A percentile compares a stretch with the other conserved stretches of the same genome.
phyloP scores from a whole-genome alignment of 106 monocot species.

The Cymbidium sinense region DNA sequence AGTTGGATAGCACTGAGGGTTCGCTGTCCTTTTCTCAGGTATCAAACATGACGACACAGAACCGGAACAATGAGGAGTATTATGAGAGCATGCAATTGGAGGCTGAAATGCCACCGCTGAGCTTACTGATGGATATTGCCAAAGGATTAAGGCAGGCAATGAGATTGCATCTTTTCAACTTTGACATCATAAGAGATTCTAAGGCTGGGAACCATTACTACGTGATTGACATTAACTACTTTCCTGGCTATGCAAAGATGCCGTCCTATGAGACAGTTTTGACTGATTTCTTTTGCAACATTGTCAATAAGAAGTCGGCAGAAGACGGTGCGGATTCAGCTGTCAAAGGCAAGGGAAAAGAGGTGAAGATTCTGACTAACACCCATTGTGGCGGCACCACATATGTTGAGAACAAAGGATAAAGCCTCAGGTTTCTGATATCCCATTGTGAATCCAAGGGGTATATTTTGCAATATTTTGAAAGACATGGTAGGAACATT shows the following conservation, averaged over 20 bases:
- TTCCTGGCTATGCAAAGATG: constrained; percentile 73
- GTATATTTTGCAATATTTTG: constrained; percentile 6
- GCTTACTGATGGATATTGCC: constrained; percentile 41
- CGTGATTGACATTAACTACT: constrained; percentile 66
- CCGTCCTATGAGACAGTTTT: constrained; percentile 42
- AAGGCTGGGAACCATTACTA: constrained; percentile 46
- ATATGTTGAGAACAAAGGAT: not conserved
- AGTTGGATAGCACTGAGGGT: constrained; percentile 18
- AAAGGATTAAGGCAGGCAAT: constrained; percentile 32
- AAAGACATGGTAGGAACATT: not conserved
- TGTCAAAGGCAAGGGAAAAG: not conserved
- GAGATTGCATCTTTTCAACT: constrained; percentile 57
- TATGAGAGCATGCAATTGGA: constrained; percentile 19
- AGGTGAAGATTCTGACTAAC: not conserved
- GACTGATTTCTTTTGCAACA: constrained; percentile 41
- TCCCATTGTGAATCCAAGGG: not conserved
- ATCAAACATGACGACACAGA: constrained; percentile 34
- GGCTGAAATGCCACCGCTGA: constrained; percentile 37
- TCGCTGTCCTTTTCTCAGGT: constrained; percentile 51
- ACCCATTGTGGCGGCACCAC: not conserved
- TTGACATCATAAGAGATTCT: constrained; percentile 57
- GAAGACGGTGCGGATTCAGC: not conserved
- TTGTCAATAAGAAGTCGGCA: constrained; percentile 21
- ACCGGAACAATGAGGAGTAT: constrained; percentile 11
- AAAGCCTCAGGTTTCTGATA: constrained; percentile 1